Conservation (phyloP, 2,329 filamentous ascomycete genomes). For the Alternaria ethzedia region DNA sequence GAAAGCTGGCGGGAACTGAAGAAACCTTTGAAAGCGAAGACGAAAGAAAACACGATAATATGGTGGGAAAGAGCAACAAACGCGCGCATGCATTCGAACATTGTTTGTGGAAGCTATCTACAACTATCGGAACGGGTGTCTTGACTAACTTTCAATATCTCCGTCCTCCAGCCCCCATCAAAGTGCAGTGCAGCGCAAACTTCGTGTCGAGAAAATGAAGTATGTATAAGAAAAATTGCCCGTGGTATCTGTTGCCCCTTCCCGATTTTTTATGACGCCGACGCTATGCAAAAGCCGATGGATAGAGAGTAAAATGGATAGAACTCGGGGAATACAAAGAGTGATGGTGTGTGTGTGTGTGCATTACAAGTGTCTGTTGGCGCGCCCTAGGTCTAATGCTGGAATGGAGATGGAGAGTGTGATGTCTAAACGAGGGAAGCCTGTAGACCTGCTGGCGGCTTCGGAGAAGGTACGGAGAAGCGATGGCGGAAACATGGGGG, state of each 20-base stretch:
- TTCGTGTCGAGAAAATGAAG: neutral
- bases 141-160: neutral
- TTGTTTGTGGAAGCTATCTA: constrained; percentile 2
- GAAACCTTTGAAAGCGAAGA: neutral
- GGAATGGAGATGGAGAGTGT: neutral
- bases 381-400: constrained; percentile 12
- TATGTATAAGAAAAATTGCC: constrained; percentile 20
- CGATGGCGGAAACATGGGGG: neutral
- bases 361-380: constrained; percentile 21
- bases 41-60: neutral
- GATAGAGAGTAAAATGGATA: constrained; percentile 11
- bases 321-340: neutral
- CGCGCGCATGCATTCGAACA: constrained; percentile 26
- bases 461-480: constrained; percentile 1
- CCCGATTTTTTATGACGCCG: constrained; percentile 28
- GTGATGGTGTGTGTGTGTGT: neutral
- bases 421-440: constrained; percentile 19
- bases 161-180: neutral
- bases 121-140: neutral
- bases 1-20: neutral
- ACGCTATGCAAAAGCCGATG: constrained; percentile 30
- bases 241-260: constrained; percentile 20
- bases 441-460: constrained; percentile 27
- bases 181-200: neutral
- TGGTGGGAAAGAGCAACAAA: constrained; percentile 26